A percentile compares a stretch with the other conserved stretches of the same genome.
Conservation (phyloP, 2,329 filamentous ascomycete species). For the Xylogone sp. region DNA sequence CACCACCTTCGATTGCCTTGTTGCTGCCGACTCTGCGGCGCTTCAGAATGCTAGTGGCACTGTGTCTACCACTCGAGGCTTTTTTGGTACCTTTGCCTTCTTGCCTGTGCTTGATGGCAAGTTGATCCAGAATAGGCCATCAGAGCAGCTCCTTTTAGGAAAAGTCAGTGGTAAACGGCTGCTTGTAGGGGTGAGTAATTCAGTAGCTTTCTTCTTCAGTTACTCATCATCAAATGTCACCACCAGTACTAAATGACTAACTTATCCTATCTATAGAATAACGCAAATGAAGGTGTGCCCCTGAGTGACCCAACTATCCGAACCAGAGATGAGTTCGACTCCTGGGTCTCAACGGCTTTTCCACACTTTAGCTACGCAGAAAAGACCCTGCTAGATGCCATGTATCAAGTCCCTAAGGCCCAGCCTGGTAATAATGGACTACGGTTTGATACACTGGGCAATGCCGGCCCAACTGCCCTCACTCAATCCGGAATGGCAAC, state of each 20-base stretch:
- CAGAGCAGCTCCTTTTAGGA: conserved; percentile 23
- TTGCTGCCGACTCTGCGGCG: conserved; percentile 22
- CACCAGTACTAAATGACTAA: too few species aligned
- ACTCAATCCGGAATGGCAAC: conserved; percentile 37
- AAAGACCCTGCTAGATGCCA: conserved; percentile 21
- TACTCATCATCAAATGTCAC: too few species aligned
- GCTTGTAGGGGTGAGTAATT: conserved; percentile 11
- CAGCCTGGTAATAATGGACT: conserved; percentile 5
- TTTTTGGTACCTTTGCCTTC: conserved; percentile 27
- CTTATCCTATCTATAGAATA: too few species aligned
- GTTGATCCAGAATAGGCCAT: conserved; percentile 26
- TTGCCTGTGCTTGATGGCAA: conserved; percentile 33
- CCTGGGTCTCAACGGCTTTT: conserved; percentile 30
- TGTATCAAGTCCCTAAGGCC: conserved; percentile 15
- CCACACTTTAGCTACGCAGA: conserved; percentile 36
- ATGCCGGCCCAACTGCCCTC: conserved; percentile 32
- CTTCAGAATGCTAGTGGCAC: conserved; percentile 14
- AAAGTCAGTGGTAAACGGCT: conserved; percentile 26
- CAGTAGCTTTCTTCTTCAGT: too few species aligned
- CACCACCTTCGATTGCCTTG: conserved; percentile 4
- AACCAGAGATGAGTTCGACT: conserved; percentile 25
- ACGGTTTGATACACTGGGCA: conserved; percentile 31
- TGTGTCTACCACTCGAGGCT: conserved; percentile 9
- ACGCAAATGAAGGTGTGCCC: conserved; percentile 33
- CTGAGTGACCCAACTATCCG: conserved; percentile 35